Conservation (phyloP, 140 eudicot species). For the Eryngium alpinum region DNA sequence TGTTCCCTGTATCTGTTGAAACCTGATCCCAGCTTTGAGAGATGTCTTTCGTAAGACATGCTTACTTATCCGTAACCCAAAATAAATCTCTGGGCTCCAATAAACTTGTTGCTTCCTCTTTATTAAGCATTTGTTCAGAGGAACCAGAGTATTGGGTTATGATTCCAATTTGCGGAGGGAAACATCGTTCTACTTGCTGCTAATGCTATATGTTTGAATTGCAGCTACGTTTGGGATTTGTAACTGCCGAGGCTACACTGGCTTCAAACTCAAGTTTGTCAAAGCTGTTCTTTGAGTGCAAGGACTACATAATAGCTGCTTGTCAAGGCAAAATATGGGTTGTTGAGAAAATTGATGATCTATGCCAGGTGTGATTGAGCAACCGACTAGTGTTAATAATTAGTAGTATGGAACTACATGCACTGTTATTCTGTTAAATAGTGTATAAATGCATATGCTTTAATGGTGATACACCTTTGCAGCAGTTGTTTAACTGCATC, state of each 20-base stretch:
- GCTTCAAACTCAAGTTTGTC: slow-evolving; percentile 44
- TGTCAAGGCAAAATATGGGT: slow-evolving; percentile 70
- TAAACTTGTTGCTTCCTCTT: slow-evolving; percentile 1
- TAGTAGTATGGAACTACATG: neutral
- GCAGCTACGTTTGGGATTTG: slow-evolving; percentile 77
- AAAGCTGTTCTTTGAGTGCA: slow-evolving; percentile 74
- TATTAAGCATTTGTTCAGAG: neutral
- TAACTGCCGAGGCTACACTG: slow-evolving; percentile 59
- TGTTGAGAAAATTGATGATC: slow-evolving; percentile 73
- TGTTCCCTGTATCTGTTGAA: neutral
- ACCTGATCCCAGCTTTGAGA: neutral
- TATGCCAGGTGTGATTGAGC: slow-evolving; percentile 71
- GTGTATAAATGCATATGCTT: too few relatives aligned
- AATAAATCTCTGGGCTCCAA: neutral
- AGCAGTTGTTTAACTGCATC: neutral
- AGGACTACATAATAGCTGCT: slow-evolving; percentile 65
- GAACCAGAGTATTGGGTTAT: neutral
- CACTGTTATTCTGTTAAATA: neutral
- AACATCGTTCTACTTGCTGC: slow-evolving; percentile 12
- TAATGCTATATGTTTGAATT: slow-evolving; percentile 13
- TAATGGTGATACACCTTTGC: too few relatives aligned
- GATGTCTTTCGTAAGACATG: neutral
- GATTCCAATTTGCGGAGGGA: neutral
- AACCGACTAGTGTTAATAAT: neutral
- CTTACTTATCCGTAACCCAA: neutral